phyloP scores from a whole-genome alignment of 163 green algal species.

The Trebouxia gelatinosa region DNA sequence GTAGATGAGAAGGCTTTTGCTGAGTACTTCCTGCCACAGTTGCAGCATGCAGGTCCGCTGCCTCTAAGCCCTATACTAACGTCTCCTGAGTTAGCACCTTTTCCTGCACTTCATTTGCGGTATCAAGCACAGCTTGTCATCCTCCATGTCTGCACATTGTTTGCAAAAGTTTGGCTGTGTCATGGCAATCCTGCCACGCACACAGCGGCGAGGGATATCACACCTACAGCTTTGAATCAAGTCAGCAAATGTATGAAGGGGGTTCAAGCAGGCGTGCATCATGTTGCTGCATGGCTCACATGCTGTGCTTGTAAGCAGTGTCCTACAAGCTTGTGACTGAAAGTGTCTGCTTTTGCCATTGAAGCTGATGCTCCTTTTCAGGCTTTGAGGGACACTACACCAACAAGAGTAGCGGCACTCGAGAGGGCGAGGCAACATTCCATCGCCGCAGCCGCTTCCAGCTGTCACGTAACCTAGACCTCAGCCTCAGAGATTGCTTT shows the following conservation, averaged over 20 bases:
- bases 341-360: too few species aligned
- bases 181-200: background rate
- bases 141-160: background rate
- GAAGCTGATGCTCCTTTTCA: constrained; percentile 22
- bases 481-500: constrained; percentile 59
- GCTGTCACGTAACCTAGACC: constrained; percentile 42
- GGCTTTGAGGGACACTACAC: constrained; percentile 77
- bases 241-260: too few species aligned
- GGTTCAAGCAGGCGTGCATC: background rate
- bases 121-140: too few species aligned
- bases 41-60: constrained; percentile 41
- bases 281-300: background rate
- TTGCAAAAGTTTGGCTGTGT: background rate
- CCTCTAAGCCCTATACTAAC: background rate
- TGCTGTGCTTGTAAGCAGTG: background rate
- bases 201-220: background rate
- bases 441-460: constrained; percentile 64
- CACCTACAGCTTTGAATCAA: too few species aligned
- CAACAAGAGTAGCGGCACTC: constrained; percentile 81
- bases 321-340: too few species aligned
- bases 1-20: constrained; percentile 81
- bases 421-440: constrained; percentile 86
- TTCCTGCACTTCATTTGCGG: background rate
- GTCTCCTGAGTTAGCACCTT: background rate
- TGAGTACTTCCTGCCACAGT: constrained; percentile 46